Percentiles rank a stretch among this genome's conserved stretches.
These are phyloP conservation scores for Datura wrightii DNA, from an alignment of 257 asterid species.

Conservation along the genomic window DNA sequence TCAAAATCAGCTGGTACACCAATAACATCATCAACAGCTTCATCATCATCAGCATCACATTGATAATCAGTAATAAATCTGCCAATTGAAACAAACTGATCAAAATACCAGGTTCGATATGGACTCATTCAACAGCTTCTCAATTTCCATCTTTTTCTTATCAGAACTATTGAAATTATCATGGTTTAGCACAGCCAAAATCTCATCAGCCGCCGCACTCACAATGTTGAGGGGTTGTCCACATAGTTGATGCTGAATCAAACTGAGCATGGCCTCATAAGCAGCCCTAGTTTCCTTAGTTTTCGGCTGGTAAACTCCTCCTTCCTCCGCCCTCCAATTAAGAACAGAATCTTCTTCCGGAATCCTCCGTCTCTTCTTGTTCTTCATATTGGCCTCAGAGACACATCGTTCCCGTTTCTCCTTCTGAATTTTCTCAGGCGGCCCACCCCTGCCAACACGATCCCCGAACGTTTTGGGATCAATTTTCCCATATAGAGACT, in stretches of 20 bases:
- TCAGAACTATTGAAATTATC: slow-evolving; percentile 41
- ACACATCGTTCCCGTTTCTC: slow-evolving; percentile 40
- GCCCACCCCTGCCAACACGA: slow-evolving; percentile 46
- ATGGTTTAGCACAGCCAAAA: slow-evolving; percentile 47
- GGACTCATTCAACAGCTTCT: slow-evolving; percentile 47
- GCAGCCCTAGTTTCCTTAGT: slow-evolving; percentile 55
- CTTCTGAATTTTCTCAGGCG: slow-evolving; percentile 45
- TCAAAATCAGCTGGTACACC: slow-evolving; percentile 59
- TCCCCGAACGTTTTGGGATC: slow-evolving; percentile 50
- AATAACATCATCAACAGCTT: slow-evolving; percentile 46
- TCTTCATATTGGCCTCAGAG: slow-evolving; percentile 39
- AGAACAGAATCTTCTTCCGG: slow-evolving; percentile 50
- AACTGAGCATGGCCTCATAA: slow-evolving; percentile 49
- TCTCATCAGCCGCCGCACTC: slow-evolving; percentile 55
- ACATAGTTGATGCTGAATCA: slow-evolving; percentile 49
- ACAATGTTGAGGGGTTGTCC: slow-evolving; percentile 54
- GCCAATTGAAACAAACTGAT: slow-evolving; percentile 43
- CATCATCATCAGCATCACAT: slow-evolving; percentile 42
- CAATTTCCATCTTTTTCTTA: slow-evolving; percentile 52
- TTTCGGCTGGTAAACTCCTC: slow-evolving; percentile 51
- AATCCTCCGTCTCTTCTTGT: slow-evolving; percentile 46
- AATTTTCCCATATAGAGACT: slow-evolving; percentile 50
- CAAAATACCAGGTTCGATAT: slow-evolving; percentile 40
- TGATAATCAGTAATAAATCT: slow-evolving; percentile 47
- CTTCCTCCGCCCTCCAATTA: slow-evolving; percentile 45